Base-by-base conservation (phyloP, 1,284 basidiomycete genomes). In the Fomitopsis pinicola region DNA sequence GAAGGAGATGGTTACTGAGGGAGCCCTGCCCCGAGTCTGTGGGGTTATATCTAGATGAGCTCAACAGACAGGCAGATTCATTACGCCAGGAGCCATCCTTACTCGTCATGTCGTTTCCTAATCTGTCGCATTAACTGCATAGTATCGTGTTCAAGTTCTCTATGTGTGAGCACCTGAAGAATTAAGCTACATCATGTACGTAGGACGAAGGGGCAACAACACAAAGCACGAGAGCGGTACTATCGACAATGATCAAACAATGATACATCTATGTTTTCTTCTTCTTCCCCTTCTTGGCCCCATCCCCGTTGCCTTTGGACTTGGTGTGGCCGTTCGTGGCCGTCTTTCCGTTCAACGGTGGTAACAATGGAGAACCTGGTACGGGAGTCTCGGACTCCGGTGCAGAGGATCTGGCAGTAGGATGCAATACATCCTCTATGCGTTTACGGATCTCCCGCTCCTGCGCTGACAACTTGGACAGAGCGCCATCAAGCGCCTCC, bases 1-100 rank as follows among this genome's bases (percentile, higher is more conserved):
- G 93, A 95, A 75, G 93, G 92, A n/a, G 93, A 95, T 71, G 91
- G 91, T 9, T 95, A 95, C 73, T 94, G 75, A 82, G 17, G n/a
- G 7, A n/a, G 28, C 7, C 48, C 15, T 48, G 14, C 5, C 6
- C 12, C 2, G 12, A 10, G 28, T 50, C 26, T 30, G 48, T 33
- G 15, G 8, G 46, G 56, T 35, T 14, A 22, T 33, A 57, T 19
- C 42, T 26, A 35, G 63, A 61, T 62, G 63, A 57, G 61, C 64
- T 64, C 65, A 62, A 22, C 48, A 60, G 42, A 59, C 50, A 68
- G 73, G 75, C 72, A 73, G 71, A 76, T 78, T 79, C 75, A 77
- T 77, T 74, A 76, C 71, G 71, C 75, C 75, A 64, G 62, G 68
- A 65, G 63, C 56, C 62, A 60, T 68, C 62, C 59, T 66, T 63